Percentiles rank a stretch among this genome's conserved stretches.
Evolutionary conservation across 2,329 filamentous ascomycete genomes (phyloP).

Genomic region (Sporothrix pseudoabietina): DNA sequence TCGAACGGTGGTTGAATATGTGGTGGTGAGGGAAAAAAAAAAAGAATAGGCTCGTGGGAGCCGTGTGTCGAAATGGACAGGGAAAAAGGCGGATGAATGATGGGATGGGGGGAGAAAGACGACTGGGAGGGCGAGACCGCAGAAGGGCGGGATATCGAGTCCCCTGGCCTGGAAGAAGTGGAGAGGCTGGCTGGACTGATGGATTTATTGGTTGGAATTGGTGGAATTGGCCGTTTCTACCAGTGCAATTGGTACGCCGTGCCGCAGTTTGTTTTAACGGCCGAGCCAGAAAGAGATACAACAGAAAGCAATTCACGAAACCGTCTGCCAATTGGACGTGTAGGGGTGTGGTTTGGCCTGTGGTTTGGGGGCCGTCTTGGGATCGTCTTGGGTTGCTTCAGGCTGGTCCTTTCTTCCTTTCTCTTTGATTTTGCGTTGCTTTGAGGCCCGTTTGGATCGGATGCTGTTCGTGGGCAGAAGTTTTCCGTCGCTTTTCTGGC

Average conservation of each 20-base stretch:
- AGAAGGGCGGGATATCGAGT: background rate
- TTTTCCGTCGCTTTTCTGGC: background rate
- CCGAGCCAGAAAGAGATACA: background rate
- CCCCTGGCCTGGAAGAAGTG: background rate
- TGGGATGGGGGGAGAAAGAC: background rate
- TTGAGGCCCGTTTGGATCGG: background rate
- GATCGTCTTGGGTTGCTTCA: background rate
- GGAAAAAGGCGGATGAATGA: background rate
- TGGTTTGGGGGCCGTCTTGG: background rate
- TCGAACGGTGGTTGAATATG: background rate
- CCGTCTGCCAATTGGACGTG: background rate
- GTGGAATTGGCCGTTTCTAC: background rate
- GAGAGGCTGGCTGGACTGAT: background rate
- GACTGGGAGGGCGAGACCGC: background rate
- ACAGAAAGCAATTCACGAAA: background rate
- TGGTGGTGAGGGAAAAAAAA: background rate
- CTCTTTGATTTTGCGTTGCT: background rate
- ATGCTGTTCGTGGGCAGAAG: background rate
- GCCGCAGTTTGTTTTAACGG: constrained; percentile 12
- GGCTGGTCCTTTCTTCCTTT: background rate
- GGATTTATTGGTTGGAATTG: background rate
- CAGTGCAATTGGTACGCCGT: background rate
- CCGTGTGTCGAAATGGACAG: constrained; percentile 16
- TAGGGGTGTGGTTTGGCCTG: background rate
- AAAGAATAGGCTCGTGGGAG: constrained; percentile 1